phyloP scores from a whole-genome alignment of 2,329 filamentous ascomycete genomes.

The Fusarium fujikuroi region DNA sequence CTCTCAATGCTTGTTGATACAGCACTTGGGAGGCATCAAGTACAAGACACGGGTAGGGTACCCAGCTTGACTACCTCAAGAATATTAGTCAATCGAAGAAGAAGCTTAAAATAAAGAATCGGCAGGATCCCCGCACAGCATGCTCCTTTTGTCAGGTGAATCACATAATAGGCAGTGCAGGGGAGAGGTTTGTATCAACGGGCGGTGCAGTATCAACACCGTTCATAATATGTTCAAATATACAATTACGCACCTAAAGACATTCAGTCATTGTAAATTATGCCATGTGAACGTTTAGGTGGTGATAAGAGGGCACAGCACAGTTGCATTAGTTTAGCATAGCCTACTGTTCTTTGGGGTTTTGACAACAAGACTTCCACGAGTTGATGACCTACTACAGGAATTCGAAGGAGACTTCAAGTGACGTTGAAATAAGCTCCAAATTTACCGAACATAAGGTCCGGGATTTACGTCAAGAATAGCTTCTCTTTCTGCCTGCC shows the following conservation, averaged over 20 bases:
- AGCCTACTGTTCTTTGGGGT: neutral
- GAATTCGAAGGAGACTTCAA: neutral
- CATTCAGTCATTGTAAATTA: slow-evolving; percentile 12
- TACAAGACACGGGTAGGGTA: slow-evolving; percentile 4
- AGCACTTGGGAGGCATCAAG: neutral
- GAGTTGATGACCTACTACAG: neutral
- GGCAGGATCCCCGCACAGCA: slow-evolving; percentile 23
- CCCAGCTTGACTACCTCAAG: neutral
- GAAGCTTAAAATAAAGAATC: neutral
- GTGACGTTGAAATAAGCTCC: slow-evolving; percentile 40
- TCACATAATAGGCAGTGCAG: neutral
- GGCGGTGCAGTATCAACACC: neutral
- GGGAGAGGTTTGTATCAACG: neutral
- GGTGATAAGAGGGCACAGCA: neutral
- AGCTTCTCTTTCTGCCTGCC: slow-evolving; percentile 2
- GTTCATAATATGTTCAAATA: neutral
- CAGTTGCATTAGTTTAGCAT: neutral
- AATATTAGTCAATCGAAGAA: neutral
- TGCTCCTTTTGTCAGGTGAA: slow-evolving; percentile 29
- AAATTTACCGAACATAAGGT: neutral
- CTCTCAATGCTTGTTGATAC: neutral
- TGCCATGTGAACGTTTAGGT: slow-evolving; percentile 6
- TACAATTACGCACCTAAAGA: neutral
- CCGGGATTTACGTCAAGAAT: neutral
- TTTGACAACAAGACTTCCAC: neutral